phyloP scores from a whole-genome alignment of 805 yeast genomes.

The Candida succiphila region DNA sequence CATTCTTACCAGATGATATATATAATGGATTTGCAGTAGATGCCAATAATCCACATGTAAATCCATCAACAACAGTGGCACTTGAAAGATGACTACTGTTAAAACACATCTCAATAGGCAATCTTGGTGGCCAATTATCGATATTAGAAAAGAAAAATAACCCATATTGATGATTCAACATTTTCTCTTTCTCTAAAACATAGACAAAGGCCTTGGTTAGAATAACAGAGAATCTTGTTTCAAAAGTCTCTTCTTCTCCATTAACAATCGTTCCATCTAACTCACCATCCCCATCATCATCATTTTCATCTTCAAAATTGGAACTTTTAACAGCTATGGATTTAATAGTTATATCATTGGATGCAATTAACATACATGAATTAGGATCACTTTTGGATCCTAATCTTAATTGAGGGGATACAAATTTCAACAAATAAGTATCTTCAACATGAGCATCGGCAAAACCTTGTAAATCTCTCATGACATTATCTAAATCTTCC shows the following conservation, averaged over 20 bases:
- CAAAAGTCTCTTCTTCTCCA: conserved; percentile 33
- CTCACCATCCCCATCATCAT: conserved; percentile 37
- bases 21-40: conserved; percentile 43
- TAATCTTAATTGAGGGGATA: conserved; percentile 75
- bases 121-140: conserved; percentile 54
- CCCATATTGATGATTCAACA: conserved; percentile 20
- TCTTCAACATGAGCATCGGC: conserved; percentile 16
- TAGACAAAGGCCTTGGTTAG: conserved; percentile 47
- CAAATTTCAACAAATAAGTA: conserved; percentile 47
- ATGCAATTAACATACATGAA: conserved; percentile 40
- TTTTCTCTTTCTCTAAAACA: conserved; percentile 33
- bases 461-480: conserved; percentile 24
- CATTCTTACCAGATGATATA: conserved; percentile 15
- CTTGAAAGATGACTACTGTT: conserved; percentile 31
- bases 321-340: conserved; percentile 33
- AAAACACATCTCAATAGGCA: conserved; percentile 55
- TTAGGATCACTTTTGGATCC: conserved; percentile 27
- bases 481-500: conserved; percentile 42
- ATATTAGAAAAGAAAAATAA: conserved; percentile 20
- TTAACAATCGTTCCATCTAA: conserved; percentile 35
- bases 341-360: conserved; percentile 51
- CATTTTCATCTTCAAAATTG: conserved; percentile 22
- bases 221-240: conserved; percentile 45
- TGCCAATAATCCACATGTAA: conserved; percentile 40
- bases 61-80: conserved; percentile 38